phyloP scores from a whole-genome alignment of 192 early-diverging fungal genomes.

The Coemansia furcata region DNA sequence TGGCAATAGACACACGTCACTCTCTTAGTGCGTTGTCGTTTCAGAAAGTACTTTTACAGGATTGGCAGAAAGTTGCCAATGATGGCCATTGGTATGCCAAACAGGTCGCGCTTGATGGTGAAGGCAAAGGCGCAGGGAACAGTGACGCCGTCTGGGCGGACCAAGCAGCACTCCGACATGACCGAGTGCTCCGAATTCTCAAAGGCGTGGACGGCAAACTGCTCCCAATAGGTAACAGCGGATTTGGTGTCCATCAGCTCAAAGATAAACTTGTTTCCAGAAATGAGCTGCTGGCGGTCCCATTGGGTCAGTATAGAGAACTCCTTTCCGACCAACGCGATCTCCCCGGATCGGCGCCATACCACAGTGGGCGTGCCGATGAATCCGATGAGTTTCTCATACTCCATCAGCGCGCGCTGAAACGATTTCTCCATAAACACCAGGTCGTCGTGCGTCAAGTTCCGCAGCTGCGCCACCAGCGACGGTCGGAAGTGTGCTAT shows the following conservation, averaged over 20 bases:
- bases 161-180: constrained; percentile 84
- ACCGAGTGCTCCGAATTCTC: constrained; percentile 88
- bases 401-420: constrained; percentile 90
- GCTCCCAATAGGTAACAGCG: constrained; percentile 94
- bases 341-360: constrained; percentile 96
- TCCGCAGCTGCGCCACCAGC: constrained; percentile 91
- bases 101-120: constrained; percentile 95
- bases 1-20: neutral
- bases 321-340: constrained; percentile 93
- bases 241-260: constrained; percentile 92
- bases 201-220: constrained; percentile 88
- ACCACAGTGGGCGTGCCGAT: constrained; percentile 95
- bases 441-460: constrained; percentile 90
- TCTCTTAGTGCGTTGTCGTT: neutral
- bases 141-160: constrained; percentile 64
- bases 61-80: constrained; percentile 68
- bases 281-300: constrained; percentile 77
- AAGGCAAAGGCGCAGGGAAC: constrained; percentile 95
- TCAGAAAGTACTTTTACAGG: constrained; percentile 16
- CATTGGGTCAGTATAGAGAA: constrained; percentile 92
- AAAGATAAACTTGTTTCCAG: constrained; percentile 46
- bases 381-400: constrained; percentile 91
- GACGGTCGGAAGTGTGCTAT: constrained; percentile 89
- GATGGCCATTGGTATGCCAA: constrained; percentile 89
- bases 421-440: constrained; percentile 97